Base-by-base conservation (phyloP, 225 moss, liverwort and hornwort species). In the Sphagnum contortum region DNA sequence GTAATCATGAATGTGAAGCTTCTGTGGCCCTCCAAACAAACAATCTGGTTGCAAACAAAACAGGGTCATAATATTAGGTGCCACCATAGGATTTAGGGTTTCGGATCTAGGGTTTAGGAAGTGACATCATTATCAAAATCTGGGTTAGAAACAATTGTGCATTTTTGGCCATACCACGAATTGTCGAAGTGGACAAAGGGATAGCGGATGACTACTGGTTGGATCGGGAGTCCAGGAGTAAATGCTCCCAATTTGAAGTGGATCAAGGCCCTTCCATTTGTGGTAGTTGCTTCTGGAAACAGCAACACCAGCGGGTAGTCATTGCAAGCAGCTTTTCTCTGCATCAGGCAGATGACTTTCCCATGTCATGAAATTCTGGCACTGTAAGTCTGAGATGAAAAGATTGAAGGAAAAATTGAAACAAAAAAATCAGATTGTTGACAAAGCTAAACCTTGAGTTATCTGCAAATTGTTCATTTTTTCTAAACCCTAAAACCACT, bases 231-330 rank as follows among this genome's bases (percentile, higher is more conserved):
- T 59, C 85, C 91, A 70, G 85, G 91, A 63, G 81, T 74, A 63
- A 94, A 94, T 48, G 94, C 94, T 63, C 94, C 94, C 69, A 83
- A 83, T 64, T 91, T 91, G 68, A 81, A 94, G 61, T 91, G 86
- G 65, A 94, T 94, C 3, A 94, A 66, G 13, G 89, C 74, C 71
- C 78, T 80, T 49, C 94, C 94, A 59, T 94, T 94, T 9, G 94
- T 91, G 64, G 94, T 94, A 45, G 94, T 91, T 44, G 87, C 91
- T 79, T 94, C 94, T 3, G 89, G 94, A 81, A 94, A 94, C 71
- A 94, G 71, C 2, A 94, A 68, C 69, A 94, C 94, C 5, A 77
- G 62, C 9, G 91, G 89, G 61, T 80, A 91, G 3, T 78, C 87
- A 57, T 67, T 70, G 67, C 81, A 77, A 4, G 66, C 63, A 5